Conservation (phyloP, 192 early-diverging fungal genomes). For the Glomus cerebriforme region DNA sequence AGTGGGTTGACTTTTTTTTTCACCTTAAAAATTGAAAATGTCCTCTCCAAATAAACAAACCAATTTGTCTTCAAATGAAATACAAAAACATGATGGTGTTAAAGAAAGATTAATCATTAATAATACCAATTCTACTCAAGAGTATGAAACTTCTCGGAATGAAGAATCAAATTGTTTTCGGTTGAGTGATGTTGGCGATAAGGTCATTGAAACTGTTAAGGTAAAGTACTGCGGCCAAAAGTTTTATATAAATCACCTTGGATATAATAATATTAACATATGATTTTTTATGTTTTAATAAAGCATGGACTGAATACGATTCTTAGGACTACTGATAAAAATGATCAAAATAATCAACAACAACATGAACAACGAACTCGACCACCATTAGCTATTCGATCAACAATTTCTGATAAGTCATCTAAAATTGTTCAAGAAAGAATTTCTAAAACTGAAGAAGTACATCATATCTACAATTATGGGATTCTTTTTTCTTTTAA, state of each 20-base stretch:
- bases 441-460: neutral
- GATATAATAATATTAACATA: neutral
- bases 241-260: neutral
- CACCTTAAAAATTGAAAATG: neutral
- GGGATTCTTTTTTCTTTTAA: neutral
- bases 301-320: neutral
- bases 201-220: neutral
- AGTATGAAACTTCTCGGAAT: neutral
- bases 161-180: neutral
- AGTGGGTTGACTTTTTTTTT: too few species aligned
- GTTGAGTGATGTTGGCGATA: neutral
- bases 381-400: neutral
- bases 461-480: too few species aligned
- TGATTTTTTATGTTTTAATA: neutral
- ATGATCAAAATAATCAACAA: too few species aligned
- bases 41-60: neutral
- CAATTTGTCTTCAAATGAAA: neutral
- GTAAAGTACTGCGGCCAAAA: neutral
- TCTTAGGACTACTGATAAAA: neutral
- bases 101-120: neutral
- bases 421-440: neutral
- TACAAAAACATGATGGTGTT: too few species aligned
- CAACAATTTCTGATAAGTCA: neutral
- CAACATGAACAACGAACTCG: neutral
- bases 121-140: neutral